These are phyloP conservation scores for Colletotrichum graminicola DNA, from an alignment of 2,329 filamentous ascomycete species.

Conservation along the genomic window DNA sequence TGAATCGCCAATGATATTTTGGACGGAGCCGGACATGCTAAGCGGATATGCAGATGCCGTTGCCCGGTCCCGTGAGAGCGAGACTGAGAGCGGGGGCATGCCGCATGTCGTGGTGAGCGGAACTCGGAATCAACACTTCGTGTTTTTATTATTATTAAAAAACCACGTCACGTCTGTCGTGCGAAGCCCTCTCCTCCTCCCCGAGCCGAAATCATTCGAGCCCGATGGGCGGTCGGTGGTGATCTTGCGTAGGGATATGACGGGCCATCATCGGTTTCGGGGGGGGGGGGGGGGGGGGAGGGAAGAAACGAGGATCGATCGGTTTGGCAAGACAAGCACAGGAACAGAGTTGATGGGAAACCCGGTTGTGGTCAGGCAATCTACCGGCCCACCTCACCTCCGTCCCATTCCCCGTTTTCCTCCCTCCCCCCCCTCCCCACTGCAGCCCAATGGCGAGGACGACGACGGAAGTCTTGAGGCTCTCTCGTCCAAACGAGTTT, in stretches of 20 bases:
- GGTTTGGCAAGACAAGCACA: background rate
- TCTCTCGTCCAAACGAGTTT: no score
- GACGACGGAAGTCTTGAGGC: no score
- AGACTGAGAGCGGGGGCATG: background rate
- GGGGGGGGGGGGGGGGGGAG: no score
- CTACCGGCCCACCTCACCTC: no score
- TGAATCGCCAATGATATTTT: background rate
- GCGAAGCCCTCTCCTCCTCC: background rate
- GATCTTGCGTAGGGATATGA: background rate
- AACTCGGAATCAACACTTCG: background rate
- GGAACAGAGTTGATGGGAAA: background rate
- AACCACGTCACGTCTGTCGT: background rate
- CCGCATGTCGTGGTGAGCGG: background rate
- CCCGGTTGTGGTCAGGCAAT: background rate
- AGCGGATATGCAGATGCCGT: background rate
- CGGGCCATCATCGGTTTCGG: background rate
- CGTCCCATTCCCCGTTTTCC: no score
- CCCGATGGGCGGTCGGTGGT: background rate
- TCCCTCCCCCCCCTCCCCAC: background rate
- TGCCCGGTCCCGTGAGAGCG: background rate
- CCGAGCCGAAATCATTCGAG: background rate
- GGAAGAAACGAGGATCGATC: background rate
- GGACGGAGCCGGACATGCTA: background rate
- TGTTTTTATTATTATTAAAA: background rate
- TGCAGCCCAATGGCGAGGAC: no score